Evolutionary conservation across 2,329 filamentous ascomycete genomes (phyloP), one percentile per base, ranked within the genome.

Genomic region (Trichophyton mentagrophytes): DNA sequence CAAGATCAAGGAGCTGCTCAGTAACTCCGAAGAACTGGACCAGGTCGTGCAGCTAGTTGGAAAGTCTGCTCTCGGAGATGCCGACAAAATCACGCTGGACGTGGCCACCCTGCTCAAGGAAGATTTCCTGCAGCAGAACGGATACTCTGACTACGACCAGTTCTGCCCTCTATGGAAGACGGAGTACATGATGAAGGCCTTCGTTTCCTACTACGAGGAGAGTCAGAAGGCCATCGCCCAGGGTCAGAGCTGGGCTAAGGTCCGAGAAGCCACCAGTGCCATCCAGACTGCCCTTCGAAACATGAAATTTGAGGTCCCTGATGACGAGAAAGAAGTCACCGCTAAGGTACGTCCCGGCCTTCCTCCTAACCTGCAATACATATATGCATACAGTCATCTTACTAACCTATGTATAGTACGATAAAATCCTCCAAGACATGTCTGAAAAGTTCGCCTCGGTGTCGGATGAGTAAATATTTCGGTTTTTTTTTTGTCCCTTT

Each of bases 121-220:
- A 72, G 93, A 99, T 74, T 99, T 99, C 79, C 74, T 99, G 72
- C 93, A 99, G 78, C 93, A 99, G 76, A 99, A 99, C 78, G 93
- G 93, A 65, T 99, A 99, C 84, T 93, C 88, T 67, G 90, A 97
- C 76, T 97, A 99, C 74, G 93, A 99, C 73, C 91, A 97, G 78
- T 99, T 95, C 85, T 99, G 93, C 73, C 93, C 93, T 57, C 83
- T 99, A 71, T 99, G 93, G 93, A 99, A 99, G 86, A 99, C 93
- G 0, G 88, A 95, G 75, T 99, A 93, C 87, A 97, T 99, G 93
- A 99, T 99, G 93, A 96, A 95, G 83, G 87, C 90, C 65, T 97
- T 99, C 85, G 89, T 99, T 81, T 89, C 87, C 62, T 99, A 92
- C 83, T 90, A 96, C 73, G 95, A 99, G 70, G 93, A 99, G 80